Percentiles rank a stretch among this genome's conserved stretches.
Conservation (phyloP, 192 early-diverging fungal species). For the Chytriomyces sp. region DNA sequence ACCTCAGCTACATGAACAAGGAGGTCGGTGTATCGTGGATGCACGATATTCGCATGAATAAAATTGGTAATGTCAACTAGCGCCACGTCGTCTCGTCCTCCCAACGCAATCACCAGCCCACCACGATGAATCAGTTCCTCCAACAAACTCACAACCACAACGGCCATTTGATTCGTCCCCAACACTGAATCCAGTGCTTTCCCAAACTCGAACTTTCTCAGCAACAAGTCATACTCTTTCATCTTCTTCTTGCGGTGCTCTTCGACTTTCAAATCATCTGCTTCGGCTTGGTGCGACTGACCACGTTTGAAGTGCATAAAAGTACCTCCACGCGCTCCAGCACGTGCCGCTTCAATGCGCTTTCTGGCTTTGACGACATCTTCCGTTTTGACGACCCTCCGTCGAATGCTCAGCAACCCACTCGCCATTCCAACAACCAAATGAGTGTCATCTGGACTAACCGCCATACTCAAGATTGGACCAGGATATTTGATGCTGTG, state of each 20-base stretch:
- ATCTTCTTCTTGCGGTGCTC: slow-evolving; percentile 64
- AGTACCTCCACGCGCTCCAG: slow-evolving; percentile 57
- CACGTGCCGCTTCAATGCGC: slow-evolving; percentile 49
- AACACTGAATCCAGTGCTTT: slow-evolving; percentile 89
- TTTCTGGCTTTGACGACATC: slow-evolving; percentile 58
- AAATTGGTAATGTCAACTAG: slow-evolving; percentile 86
- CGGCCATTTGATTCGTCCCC: slow-evolving; percentile 51
- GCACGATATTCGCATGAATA: slow-evolving; percentile 75
- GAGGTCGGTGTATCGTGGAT: slow-evolving; percentile 78
- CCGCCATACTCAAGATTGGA: slow-evolving; percentile 86
- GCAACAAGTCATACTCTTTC: slow-evolving; percentile 77
- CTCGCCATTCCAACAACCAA: slow-evolving; percentile 92
- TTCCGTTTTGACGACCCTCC: slow-evolving; percentile 76
- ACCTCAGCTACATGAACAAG: slow-evolving; percentile 80
- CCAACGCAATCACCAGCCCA: slow-evolving; percentile 76
- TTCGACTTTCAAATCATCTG: slow-evolving; percentile 81
- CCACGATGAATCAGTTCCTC: slow-evolving; percentile 91
- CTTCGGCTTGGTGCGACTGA: slow-evolving; percentile 49
- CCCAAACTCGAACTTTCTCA: slow-evolving; percentile 85
- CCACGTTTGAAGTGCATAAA: slow-evolving; percentile 79
- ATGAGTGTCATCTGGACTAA: slow-evolving; percentile 89
- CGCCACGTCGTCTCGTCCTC: slow-evolving; percentile 85
- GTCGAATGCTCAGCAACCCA: slow-evolving; percentile 85
- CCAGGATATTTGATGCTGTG: slow-evolving; percentile 88
- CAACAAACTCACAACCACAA: slow-evolving; percentile 77